Evolutionary conservation across 2,329 filamentous ascomycete species (phyloP).

Genomic region (Cadophora luteo-olivacea): DNA sequence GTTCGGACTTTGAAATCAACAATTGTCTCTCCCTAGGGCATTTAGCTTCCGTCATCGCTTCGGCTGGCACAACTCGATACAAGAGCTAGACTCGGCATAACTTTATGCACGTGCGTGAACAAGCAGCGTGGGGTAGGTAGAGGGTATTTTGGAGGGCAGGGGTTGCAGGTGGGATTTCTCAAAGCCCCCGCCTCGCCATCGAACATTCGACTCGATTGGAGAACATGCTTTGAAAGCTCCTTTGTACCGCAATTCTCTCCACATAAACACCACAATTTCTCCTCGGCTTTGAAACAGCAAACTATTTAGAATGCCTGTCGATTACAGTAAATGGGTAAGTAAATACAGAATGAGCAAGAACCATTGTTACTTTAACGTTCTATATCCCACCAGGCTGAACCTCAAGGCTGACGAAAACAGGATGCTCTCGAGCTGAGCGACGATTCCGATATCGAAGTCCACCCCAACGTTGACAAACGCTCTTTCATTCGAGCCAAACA

Average conservation of each 20-base stretch:
- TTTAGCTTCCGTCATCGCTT: slow-evolving; percentile 36
- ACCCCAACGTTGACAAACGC: slow-evolving; percentile 97
- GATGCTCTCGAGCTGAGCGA: slow-evolving; percentile 96
- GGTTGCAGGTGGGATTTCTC: too few species aligned
- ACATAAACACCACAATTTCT: slow-evolving; percentile 17
- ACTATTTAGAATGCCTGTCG: slow-evolving; percentile 57
- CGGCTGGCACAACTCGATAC: slow-evolving; percentile 3
- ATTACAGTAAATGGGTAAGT: slow-evolving; percentile 65
- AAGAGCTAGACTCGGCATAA: slow-evolving; percentile 15
- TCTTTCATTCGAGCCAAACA: slow-evolving; percentile 99
- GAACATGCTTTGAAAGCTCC: slow-evolving; percentile 35
- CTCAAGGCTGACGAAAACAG: slow-evolving; percentile 51
- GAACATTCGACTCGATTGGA: slow-evolving; percentile 21
- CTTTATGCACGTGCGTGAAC: slow-evolving; percentile 18
- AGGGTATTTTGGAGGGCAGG: neutral
- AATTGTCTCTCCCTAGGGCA: slow-evolving; percentile 21
- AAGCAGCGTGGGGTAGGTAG: neutral
- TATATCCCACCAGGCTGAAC: slow-evolving; percentile 39
- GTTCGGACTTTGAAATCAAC: slow-evolving; percentile 18
- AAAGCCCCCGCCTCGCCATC: neutral
- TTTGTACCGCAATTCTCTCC: slow-evolving; percentile 19
- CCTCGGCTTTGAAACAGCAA: neutral
- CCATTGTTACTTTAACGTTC: slow-evolving; percentile 11
- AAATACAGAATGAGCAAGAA: slow-evolving; percentile 3
- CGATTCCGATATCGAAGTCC: slow-evolving; percentile 97